Conservation (phyloP, 169 alveolate species). For the Eimeria maxima region DNA sequence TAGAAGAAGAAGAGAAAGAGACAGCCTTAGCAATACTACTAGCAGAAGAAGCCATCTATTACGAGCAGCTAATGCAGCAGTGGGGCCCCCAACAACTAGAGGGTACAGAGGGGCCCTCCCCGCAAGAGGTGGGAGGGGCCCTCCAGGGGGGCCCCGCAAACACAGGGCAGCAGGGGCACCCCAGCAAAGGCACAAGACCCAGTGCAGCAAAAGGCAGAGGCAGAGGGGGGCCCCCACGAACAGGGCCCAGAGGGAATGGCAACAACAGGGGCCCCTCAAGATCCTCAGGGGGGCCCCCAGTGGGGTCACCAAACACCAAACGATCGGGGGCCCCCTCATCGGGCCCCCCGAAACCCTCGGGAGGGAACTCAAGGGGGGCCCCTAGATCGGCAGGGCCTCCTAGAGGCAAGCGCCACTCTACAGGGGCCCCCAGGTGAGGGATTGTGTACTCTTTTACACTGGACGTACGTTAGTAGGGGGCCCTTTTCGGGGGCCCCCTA, state of each 20-base stretch:
- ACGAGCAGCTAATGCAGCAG: not conserved
- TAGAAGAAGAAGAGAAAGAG: not conserved
- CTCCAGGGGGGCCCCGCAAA: not conserved
- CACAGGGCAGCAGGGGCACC: not conserved
- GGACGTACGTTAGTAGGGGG: not conserved
- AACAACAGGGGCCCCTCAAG: not conserved
- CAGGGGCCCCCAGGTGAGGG: conserved; percentile 30
- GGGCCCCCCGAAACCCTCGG: not conserved
- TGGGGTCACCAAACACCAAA: not conserved
- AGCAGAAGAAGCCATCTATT: not conserved
- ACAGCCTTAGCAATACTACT: conserved; percentile 10
- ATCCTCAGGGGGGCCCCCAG: not conserved
- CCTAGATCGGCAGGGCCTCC: conserved; percentile 4
- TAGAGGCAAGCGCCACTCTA: not conserved
- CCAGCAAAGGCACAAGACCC: not conserved
- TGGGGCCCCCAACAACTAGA: conserved; percentile 1
- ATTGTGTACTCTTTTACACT: not conserved
- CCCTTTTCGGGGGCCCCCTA: not conserved
- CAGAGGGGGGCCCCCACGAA: conserved; percentile 15
- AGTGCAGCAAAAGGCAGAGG: not conserved
- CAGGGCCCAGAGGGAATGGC: not conserved
- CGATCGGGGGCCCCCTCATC: not conserved
- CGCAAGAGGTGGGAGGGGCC: not conserved
- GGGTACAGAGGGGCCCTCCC: not conserved
- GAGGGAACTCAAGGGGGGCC: not conserved